Evolutionary conservation across 83 land plant genomes (phyloP), one percentile per base, ranked within the genome.

Genomic region (Thuja plicata): DNA sequence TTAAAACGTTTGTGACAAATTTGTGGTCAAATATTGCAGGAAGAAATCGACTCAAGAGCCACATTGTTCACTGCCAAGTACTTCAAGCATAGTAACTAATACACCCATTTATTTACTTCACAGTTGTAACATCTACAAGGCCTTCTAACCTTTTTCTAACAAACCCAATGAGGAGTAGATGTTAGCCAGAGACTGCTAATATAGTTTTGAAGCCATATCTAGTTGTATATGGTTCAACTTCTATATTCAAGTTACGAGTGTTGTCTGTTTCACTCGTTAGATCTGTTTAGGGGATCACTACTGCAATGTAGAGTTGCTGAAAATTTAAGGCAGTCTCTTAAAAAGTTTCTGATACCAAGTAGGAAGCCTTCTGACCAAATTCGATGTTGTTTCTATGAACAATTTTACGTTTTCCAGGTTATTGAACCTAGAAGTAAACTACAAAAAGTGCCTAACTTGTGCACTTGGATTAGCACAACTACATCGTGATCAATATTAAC

Each of bases 21-120:
- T 85, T 96, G 3, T 94, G 91, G 96, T 94, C 97, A 30, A 95
- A 89, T 87, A 91, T 96, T 89, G 93, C 97, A 19, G 96, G 97
- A 38, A 60, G 96, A 88, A 92, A 87, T 89, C 87, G 94, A 37
- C 89, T 91, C 37, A 93, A 94, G 84, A 94, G 93, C 80, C 94
- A 94, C 91, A 95, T 96, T 87, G 92, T 96, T 38, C 97, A 96
- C 84, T 94, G 97, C 78, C 97, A 96, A 86, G 95, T 96, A 77
- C 94, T 96, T 85, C 96, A 94, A 91, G 96, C 95, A 37, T 86
- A 86, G 87, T 60, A 35, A 71, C 38, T 35, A 35, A 76, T 76
- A 76, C 38, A 12, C 38, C 79, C 34, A 34, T 3, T 76, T 76
- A 15, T 76, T 5, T 48, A 30, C 85, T 45, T 48, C 34, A 50